These are phyloP conservation scores for Rhizophora apiculata DNA, from an alignment of 345 rosid species.

Conservation along the genomic window DNA sequence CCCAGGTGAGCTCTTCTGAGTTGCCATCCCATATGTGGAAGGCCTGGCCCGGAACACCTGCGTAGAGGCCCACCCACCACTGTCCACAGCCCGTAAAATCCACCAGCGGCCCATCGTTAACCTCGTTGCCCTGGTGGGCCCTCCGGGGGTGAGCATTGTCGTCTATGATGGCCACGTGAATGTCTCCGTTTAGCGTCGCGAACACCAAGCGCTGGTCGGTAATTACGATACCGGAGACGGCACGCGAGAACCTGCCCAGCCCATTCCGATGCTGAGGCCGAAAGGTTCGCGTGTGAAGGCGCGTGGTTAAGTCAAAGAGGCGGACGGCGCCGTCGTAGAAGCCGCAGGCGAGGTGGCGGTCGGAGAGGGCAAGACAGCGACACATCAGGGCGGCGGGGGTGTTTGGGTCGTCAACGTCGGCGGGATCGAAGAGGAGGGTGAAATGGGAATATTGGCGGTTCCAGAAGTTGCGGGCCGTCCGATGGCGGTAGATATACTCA, in stretches of 20 bases:
- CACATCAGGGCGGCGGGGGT: slow-evolving; percentile 56
- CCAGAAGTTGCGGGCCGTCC: slow-evolving; percentile 60
- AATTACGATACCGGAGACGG: slow-evolving; percentile 70
- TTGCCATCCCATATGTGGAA: slow-evolving; percentile 70
- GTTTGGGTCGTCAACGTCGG: slow-evolving; percentile 43
- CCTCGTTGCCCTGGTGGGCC: slow-evolving; percentile 53
- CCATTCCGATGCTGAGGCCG: slow-evolving; percentile 56
- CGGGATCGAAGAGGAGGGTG: slow-evolving; percentile 56
- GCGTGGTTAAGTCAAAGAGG: slow-evolving; percentile 55
- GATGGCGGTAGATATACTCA: slow-evolving; percentile 63
- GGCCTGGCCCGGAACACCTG: slow-evolving; percentile 70
- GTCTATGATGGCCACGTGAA: slow-evolving; percentile 58
- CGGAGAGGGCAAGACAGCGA: slow-evolving; percentile 79
- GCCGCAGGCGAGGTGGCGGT: slow-evolving; percentile 69
- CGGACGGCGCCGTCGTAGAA: slow-evolving; percentile 87
- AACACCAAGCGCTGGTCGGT: slow-evolving; percentile 42
- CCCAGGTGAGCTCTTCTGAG: slow-evolving; percentile 44
- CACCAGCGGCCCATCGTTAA: slow-evolving; percentile 67
- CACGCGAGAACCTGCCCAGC: slow-evolving; percentile 67
- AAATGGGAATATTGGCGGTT: slow-evolving; percentile 32
- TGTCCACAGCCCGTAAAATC: slow-evolving; percentile 73
- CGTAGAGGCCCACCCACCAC: slow-evolving; percentile 94
- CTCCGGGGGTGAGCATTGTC: slow-evolving; percentile 36
- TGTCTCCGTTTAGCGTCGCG: slow-evolving; percentile 72
- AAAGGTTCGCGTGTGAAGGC: slow-evolving; percentile 53